Percentiles rank a stretch among this genome's conserved stretches.
phyloP scores from a whole-genome alignment of 805 yeast genomes.

The Candida verbasci region DNA sequence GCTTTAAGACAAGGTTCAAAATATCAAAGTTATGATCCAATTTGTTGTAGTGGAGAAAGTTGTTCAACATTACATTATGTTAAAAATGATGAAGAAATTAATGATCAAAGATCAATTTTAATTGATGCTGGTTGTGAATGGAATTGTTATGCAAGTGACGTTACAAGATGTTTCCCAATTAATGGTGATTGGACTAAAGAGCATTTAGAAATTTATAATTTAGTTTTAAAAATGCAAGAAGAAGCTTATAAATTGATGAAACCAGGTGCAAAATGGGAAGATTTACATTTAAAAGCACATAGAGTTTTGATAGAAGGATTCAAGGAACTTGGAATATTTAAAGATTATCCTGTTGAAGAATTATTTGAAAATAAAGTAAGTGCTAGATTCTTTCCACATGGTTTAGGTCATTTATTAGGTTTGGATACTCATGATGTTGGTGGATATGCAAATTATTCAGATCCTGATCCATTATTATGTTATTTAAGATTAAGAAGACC shows the following conservation, averaged over 20 bases:
- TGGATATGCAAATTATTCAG: constrained; percentile 81
- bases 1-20: constrained; percentile 92
- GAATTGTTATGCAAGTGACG: constrained; percentile 89
- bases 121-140: constrained; percentile 98
- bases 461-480: constrained; percentile 68
- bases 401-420: constrained; percentile 90
- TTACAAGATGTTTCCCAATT: constrained; percentile 92
- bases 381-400: constrained; percentile 88
- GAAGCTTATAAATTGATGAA: constrained; percentile 65
- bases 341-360: constrained; percentile 53
- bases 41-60: constrained; percentile 89
- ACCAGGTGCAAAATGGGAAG: constrained; percentile 87
- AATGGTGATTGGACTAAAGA: constrained; percentile 87
- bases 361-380: constrained; percentile 67
- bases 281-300: constrained; percentile 77
- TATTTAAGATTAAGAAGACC: constrained; percentile 79
- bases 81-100: constrained; percentile 57
- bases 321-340: constrained; percentile 69
- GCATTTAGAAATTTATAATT: constrained; percentile 73
- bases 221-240: constrained; percentile 79
- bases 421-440: constrained; percentile 97
- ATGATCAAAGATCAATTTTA: constrained; percentile 58
- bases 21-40: constrained; percentile 86
- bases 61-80: constrained; percentile 90
- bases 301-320: constrained; percentile 68